phyloP scores from a whole-genome alignment of 148 eudicot species.

The Amaranthus palmeri region DNA sequence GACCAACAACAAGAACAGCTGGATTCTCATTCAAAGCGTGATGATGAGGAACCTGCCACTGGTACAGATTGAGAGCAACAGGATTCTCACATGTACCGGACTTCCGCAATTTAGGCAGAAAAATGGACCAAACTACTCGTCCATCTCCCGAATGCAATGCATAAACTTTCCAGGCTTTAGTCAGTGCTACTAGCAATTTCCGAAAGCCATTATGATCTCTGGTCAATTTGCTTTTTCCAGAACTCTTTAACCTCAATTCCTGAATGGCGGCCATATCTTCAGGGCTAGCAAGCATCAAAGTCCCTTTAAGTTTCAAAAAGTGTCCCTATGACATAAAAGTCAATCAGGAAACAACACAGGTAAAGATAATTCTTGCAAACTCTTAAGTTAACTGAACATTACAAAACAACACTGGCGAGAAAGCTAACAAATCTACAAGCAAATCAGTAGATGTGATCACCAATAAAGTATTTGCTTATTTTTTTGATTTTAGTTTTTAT shows the following conservation, averaged over 20 bases:
- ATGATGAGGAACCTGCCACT: slow-evolving; percentile 98
- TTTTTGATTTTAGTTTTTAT: no score
- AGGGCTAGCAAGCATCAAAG: slow-evolving; percentile 88
- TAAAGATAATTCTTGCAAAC: background rate
- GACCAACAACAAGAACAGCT: slow-evolving; percentile 82
- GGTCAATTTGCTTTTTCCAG: slow-evolving; percentile 89
- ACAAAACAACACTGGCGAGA: background rate
- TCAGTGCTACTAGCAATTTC: slow-evolving; percentile 79
- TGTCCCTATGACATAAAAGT: slow-evolving; percentile 55
- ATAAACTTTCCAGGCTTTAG: slow-evolving; percentile 79
- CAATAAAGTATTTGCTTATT: background rate
- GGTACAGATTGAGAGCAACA: slow-evolving; percentile 58
- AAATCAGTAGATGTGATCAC: background rate
- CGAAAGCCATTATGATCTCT: slow-evolving; percentile 98
- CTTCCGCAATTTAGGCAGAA: slow-evolving; percentile 60
- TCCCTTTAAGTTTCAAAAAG: slow-evolving; percentile 92
- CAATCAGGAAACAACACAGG: slow-evolving; percentile 7
- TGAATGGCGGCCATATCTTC: slow-evolving; percentile 89
- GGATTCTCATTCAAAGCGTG: slow-evolving; percentile 95
- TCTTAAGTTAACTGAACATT: background rate
- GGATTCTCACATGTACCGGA: slow-evolving; percentile 65
- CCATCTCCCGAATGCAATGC: slow-evolving; percentile 99
- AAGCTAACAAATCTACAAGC: background rate
- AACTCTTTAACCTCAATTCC: slow-evolving; percentile 72
- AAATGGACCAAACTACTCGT: slow-evolving; percentile 79